Conservation (phyloP, 2,329 filamentous ascomycete species). For the Paecilomyces variotii region DNA sequence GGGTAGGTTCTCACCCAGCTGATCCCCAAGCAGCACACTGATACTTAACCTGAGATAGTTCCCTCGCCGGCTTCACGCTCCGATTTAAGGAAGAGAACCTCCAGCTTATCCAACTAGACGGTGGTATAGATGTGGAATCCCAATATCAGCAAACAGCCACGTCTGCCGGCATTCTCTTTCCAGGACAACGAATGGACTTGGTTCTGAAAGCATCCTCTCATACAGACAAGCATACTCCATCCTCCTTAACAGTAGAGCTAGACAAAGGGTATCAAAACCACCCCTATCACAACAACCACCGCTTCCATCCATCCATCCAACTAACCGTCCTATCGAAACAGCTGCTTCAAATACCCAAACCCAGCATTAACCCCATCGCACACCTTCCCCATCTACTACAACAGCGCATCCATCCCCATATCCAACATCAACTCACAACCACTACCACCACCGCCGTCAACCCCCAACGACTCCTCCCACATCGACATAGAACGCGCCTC, state of each 20-base stretch:
- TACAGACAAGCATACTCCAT: conserved; percentile 5
- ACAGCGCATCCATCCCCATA: neutral
- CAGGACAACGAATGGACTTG: conserved; percentile 40
- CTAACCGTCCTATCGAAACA: conserved; percentile 10
- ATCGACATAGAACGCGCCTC: conserved; percentile 20
- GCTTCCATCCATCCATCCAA: conserved; percentile 1
- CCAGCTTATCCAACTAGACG: conserved; percentile 35
- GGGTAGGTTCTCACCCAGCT: conserved; percentile 21
- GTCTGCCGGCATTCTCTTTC: conserved; percentile 35
- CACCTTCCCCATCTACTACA: conserved; percentile 22
- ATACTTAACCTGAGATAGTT: conserved; percentile 12
- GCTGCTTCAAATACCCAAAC: conserved; percentile 40
- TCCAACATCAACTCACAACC: neutral
- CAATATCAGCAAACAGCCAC: conserved; percentile 12
- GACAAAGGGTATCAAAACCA: conserved; percentile 26
- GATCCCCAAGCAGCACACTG: neutral
- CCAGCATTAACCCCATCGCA: conserved; percentile 33
- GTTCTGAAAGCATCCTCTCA: conserved; percentile 17
- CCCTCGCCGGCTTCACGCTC: conserved; percentile 34
- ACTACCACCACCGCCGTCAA: neutral
- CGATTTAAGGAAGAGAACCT: conserved; percentile 21
- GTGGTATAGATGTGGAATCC: conserved; percentile 26
- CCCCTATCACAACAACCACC: neutral
- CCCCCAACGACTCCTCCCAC: neutral
- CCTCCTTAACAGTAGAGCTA: conserved; percentile 22